These are phyloP conservation scores for Begonia masoniana DNA, from an alignment of 306 rosid species.

Conservation along the genomic window DNA sequence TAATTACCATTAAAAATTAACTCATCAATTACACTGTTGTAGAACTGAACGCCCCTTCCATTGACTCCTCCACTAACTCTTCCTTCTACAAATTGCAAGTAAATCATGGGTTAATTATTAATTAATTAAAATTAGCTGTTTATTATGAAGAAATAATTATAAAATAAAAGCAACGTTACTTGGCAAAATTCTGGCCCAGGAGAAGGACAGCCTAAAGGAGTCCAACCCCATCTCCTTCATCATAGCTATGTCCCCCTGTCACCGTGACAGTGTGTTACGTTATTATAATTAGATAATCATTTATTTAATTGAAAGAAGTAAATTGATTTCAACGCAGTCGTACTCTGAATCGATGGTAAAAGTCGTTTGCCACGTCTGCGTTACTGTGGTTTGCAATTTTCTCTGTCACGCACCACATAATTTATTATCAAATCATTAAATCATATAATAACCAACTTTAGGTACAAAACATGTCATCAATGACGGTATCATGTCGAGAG, in stretches of 20 bases:
- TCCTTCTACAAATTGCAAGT: slow-evolving; percentile 2
- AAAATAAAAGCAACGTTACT: slow-evolving; percentile 10
- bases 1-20: slow-evolving; percentile 25
- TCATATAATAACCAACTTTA: too few species aligned
- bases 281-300: neutral
- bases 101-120: neutral
- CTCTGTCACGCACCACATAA: slow-evolving; percentile 16
- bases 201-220: slow-evolving; percentile 41
- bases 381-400: slow-evolving; percentile 29
- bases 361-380: slow-evolving; percentile 19
- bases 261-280: too few species aligned
- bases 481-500: too few species aligned
- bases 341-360: slow-evolving; percentile 32
- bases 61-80: slow-evolving; percentile 13
- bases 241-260: slow-evolving; percentile 27
- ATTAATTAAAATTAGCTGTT: neutral
- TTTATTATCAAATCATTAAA: neutral
- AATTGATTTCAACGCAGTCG: neutral
- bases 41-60: slow-evolving; percentile 29
- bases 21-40: slow-evolving; percentile 36
- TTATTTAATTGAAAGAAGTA: neutral
- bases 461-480: too few species aligned
- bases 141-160: neutral
- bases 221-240: slow-evolving; percentile 39
- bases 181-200: slow-evolving; percentile 45